A percentile compares a stretch with the other conserved stretches of the same genome.
These are phyloP conservation scores for Populus deltoides DNA, from an alignment of 345 rosid species.

Conservation along the genomic window DNA sequence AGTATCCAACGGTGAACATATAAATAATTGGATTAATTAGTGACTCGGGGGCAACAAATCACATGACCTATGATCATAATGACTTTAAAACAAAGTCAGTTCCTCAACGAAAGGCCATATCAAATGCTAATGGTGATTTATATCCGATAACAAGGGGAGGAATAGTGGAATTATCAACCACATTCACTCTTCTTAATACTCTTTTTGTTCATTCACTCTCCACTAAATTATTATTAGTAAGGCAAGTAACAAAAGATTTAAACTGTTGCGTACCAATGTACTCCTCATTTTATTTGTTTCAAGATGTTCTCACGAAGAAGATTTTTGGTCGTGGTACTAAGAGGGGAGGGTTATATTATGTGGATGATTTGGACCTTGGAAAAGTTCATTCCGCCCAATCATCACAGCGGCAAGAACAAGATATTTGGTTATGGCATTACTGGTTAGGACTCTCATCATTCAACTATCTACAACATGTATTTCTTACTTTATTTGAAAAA, in stretches of 20 bases:
- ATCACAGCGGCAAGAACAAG: background rate
- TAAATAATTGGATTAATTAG: too few relatives aligned
- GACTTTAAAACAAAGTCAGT: background rate
- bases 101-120: too few relatives aligned
- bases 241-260: background rate
- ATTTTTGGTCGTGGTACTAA: background rate
- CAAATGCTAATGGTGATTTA: background rate
- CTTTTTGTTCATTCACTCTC: too few relatives aligned
- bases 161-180: background rate
- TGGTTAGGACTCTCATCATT: background rate
- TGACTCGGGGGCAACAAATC: fast-evolving
- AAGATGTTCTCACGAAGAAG: background rate
- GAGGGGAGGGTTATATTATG: background rate
- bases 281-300: background rate
- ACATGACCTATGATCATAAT: background rate
- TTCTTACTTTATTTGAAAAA: too few relatives aligned
- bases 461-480: too few relatives aligned
- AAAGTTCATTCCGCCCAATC: background rate
- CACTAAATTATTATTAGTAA: too few relatives aligned
- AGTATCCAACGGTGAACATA: background rate
- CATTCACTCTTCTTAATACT: background rate
- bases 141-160: background rate
- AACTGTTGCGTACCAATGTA: background rate
- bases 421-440: background rate
- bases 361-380: too few relatives aligned